These are phyloP conservation scores for Tuber aestivum DNA, from an alignment of 495 filamentous ascomycete species.

Conservation along the genomic window DNA sequence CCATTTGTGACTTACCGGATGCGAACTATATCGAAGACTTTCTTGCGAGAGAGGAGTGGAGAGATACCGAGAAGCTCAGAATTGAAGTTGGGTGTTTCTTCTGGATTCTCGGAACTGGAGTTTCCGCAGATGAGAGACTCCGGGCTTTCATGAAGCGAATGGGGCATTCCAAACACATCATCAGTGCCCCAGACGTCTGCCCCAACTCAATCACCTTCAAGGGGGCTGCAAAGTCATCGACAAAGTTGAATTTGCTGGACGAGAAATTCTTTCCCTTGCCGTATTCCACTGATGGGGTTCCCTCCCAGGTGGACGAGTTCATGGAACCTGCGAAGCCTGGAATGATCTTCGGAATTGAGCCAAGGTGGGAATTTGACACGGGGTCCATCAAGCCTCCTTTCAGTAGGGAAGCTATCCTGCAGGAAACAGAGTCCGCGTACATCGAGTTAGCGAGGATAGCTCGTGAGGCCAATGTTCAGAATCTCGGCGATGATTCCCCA, in stretches of 20 bases:
- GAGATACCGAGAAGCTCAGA: constrained; percentile 55
- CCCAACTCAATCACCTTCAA: constrained; percentile 66
- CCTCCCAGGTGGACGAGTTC: constrained; percentile 28
- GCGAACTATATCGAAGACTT: constrained; percentile 60
- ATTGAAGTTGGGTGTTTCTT: constrained; percentile 61
- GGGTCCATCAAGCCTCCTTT: constrained; percentile 51
- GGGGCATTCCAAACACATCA: constrained; percentile 60
- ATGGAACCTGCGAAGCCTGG: constrained; percentile 35
- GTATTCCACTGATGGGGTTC: constrained; percentile 23
- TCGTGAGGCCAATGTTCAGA: constrained; percentile 44
- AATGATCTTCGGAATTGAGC: constrained; percentile 60
- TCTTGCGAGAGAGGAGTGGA: constrained; percentile 68
- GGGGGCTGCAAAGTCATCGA: constrained; percentile 55
- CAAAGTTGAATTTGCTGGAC: constrained; percentile 65
- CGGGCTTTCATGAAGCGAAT: constrained; percentile 61
- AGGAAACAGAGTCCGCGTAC: constrained; percentile 43
- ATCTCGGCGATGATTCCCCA: constrained; percentile 52
- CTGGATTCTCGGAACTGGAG: constrained; percentile 70
- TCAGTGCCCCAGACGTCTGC: constrained; percentile 64
- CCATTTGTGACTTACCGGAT: constrained; percentile 71
- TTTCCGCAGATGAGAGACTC: constrained; percentile 58
- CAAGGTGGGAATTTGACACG: constrained; percentile 53
- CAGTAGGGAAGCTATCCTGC: constrained; percentile 48
- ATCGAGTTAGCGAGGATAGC: constrained; percentile 51
- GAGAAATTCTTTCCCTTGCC: constrained; percentile 58